A percentile compares a stretch with the other conserved stretches of the same genome.
phyloP scores from a whole-genome alignment of 164 flowering plant species.

The Nymphaea colorata region DNA sequence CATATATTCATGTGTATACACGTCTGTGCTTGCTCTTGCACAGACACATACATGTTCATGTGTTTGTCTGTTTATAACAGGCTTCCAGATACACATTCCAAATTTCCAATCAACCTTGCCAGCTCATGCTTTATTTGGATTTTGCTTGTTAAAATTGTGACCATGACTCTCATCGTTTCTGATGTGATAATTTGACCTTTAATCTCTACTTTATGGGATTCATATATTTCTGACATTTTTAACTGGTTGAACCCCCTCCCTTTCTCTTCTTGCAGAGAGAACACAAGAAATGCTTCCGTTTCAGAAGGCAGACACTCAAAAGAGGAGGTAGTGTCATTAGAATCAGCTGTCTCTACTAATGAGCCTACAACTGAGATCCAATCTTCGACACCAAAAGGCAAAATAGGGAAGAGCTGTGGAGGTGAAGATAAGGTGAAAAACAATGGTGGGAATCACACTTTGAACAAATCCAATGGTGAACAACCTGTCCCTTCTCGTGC shows the following conservation, averaged over 20 bases:
- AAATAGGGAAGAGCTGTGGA: conserved; percentile 20
- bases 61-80: too few relatives aligned
- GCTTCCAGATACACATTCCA: too few relatives aligned
- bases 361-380: conserved; percentile 28
- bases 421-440: conserved; percentile 12
- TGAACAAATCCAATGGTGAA: conserved; percentile 58
- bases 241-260: not conserved
- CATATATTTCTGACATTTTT: not conserved
- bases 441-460: conserved; percentile 30
- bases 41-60: too few relatives aligned
- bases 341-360: conserved; percentile 19
- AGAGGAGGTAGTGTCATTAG: conserved; percentile 20
- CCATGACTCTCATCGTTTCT: not conserved
- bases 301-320: conserved; percentile 20
- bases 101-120: not conserved
- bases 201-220: not conserved
- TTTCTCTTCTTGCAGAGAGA: conserved; percentile 21
- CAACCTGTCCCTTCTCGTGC: conserved; percentile 59
- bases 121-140: not conserved
- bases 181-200: not conserved
- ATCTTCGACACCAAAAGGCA: conserved; percentile 32
- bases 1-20: too few relatives aligned
- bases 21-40: not conserved
- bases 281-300: conserved; percentile 13
- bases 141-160: not conserved